phyloP scores from a whole-genome alignment of 805 yeast species.

The Yamadazyma tumulicola region DNA sequence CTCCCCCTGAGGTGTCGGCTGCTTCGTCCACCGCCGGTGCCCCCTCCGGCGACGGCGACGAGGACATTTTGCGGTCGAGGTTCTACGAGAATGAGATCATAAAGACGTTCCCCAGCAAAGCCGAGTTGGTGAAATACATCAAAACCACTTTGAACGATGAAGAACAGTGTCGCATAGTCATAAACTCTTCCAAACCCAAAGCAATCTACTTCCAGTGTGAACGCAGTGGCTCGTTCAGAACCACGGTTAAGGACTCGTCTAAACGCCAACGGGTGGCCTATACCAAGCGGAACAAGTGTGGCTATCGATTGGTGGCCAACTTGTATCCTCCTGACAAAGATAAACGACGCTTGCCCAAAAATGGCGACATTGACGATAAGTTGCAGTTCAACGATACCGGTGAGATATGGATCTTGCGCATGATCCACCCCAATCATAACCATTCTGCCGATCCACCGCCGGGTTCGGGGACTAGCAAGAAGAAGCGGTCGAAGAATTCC shows the following conservation, averaged over 20 bases:
- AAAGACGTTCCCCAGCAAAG: conserved; percentile 25
- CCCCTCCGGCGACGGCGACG: conserved; percentile 4
- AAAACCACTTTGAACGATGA: conserved; percentile 35
- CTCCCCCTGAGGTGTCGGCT: too few species aligned
- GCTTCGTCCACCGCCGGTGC: conserved; percentile 3
- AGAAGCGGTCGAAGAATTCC: conserved; percentile 37
- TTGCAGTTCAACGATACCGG: conserved; percentile 10
- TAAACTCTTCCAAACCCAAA: conserved; percentile 45
- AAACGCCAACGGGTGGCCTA: conserved; percentile 46
- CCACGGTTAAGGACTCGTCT: conserved; percentile 43
- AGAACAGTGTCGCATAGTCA: conserved; percentile 42
- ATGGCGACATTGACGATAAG: conserved; percentile 21
- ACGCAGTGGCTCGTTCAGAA: conserved; percentile 42
- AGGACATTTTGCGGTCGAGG: conserved; percentile 20
- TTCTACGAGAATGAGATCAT: conserved; percentile 30
- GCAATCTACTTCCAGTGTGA: conserved; percentile 47
- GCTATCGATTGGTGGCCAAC: conserved; percentile 42
- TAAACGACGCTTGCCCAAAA: conserved; percentile 23
- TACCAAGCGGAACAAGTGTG: conserved; percentile 46
- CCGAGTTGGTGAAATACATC: conserved; percentile 29
- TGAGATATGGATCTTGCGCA: conserved; percentile 46
- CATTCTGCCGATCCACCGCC: conserved; percentile 42
- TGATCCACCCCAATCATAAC: conserved; percentile 45
- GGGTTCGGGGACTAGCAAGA: conserved; percentile 19
- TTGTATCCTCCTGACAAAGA: conserved; percentile 44